phyloP scores from a whole-genome alignment of 2,329 filamentous ascomycete species.

The Xylariaceae sp. region DNA sequence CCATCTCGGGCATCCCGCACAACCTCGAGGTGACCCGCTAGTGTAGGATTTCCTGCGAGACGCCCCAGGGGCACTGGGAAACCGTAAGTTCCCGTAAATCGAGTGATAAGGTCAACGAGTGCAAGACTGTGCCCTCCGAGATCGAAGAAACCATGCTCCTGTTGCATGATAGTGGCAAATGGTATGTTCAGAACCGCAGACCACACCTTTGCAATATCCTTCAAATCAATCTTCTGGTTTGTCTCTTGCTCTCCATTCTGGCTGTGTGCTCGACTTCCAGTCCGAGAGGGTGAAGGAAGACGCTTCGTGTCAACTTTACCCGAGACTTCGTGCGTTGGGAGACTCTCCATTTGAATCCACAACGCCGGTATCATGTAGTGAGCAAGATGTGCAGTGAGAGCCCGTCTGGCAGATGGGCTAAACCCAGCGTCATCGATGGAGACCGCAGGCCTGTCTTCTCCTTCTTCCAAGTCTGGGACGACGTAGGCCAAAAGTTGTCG shows the following conservation, averaged over 20 bases:
- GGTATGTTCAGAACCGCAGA: slow-evolving; percentile 66
- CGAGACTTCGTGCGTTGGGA: slow-evolving; percentile 75
- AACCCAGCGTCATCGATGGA: slow-evolving; percentile 68
- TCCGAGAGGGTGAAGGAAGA: slow-evolving; percentile 60
- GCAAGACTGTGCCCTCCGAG: slow-evolving; percentile 74
- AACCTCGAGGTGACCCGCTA: slow-evolving; percentile 68
- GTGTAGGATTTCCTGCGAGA: slow-evolving; percentile 66
- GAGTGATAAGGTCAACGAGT: slow-evolving; percentile 72
- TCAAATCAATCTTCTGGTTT: slow-evolving; percentile 61
- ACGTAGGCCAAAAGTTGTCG: slow-evolving; percentile 74
- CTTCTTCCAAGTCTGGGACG: slow-evolving; percentile 60
- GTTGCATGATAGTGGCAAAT: slow-evolving; percentile 53
- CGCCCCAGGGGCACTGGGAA: slow-evolving; percentile 69
- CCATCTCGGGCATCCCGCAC: slow-evolving; percentile 69
- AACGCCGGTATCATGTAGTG: slow-evolving; percentile 80
- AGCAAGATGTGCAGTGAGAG: slow-evolving; percentile 63
- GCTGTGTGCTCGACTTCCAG: slow-evolving; percentile 40
- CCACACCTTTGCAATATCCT: slow-evolving; percentile 69
- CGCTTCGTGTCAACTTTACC: slow-evolving; percentile 73
- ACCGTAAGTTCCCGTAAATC: slow-evolving; percentile 65
- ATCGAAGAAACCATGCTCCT: slow-evolving; percentile 75
- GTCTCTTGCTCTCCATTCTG: slow-evolving; percentile 39
- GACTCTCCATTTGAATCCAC: slow-evolving; percentile 67
- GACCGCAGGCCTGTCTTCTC: slow-evolving; percentile 54
- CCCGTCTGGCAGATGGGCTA: slow-evolving; percentile 64